phyloP scores from a whole-genome alignment of 108 stramenopile species.

The Seminavis robusta region DNA sequence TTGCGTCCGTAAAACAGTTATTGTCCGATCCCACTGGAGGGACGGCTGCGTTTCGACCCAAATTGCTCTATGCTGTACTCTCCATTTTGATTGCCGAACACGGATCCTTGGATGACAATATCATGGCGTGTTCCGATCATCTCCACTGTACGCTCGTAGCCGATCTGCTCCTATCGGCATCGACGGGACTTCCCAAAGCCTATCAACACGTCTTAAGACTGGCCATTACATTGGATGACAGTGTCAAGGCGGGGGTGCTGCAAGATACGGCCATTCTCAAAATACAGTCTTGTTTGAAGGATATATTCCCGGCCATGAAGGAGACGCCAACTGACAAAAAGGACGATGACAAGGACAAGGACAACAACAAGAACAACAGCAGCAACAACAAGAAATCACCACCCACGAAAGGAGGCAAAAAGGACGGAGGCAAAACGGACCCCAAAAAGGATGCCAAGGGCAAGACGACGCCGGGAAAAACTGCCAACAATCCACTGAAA shows the following conservation, averaged over 20 bases:
- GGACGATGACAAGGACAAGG: slow-evolving; percentile 17
- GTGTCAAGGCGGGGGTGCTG: slow-evolving; percentile 60
- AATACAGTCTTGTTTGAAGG: slow-evolving; percentile 58
- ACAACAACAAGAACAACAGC: slow-evolving; percentile 3
- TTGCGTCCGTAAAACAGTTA: slow-evolving; percentile 37
- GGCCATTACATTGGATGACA: slow-evolving; percentile 63
- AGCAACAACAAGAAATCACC: slow-evolving; percentile 10
- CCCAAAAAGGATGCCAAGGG: slow-evolving; percentile 8
- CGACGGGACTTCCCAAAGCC: slow-evolving; percentile 68
- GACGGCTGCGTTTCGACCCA: slow-evolving; percentile 64
- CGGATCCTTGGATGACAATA: slow-evolving; percentile 29
- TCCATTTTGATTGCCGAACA: slow-evolving; percentile 77
- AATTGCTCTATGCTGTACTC: slow-evolving; percentile 63
- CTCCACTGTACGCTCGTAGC: slow-evolving; percentile 75
- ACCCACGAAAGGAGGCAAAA: slow-evolving; percentile 26
- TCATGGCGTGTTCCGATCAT: slow-evolving; percentile 53
- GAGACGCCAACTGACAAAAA: neutral
- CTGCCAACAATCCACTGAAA: no score
- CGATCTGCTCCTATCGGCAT: slow-evolving; percentile 66
- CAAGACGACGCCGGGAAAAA: no score
- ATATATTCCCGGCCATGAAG: slow-evolving; percentile 54
- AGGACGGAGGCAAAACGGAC: slow-evolving; percentile 26
- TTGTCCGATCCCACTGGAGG: slow-evolving; percentile 35
- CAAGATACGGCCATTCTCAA: slow-evolving; percentile 54
- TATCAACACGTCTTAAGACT: slow-evolving; percentile 65